phyloP scores from a whole-genome alignment of 1,139 yeast genomes.

The Candida dubliniensis region DNA sequence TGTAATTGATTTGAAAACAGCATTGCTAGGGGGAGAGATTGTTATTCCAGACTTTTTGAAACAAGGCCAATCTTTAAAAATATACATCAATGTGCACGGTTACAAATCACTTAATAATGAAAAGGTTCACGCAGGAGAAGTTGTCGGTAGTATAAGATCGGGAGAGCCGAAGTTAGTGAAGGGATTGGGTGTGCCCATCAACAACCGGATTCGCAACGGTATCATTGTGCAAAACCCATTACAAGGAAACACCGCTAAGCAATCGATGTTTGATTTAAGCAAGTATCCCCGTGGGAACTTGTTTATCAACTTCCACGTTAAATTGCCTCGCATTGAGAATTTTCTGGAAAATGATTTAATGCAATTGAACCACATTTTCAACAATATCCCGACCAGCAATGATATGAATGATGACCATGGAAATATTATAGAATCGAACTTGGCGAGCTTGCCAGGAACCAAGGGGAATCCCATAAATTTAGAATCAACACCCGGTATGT shows the following conservation, averaged over 20 bases:
- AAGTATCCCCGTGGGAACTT: conserved; percentile 37
- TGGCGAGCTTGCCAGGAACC: conserved; percentile 24
- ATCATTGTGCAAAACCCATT: conserved; percentile 18
- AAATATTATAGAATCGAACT: conserved; percentile 20
- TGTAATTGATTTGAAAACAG: conserved; percentile 51
- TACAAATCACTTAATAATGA: conserved; percentile 22
- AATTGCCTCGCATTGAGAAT: conserved; percentile 32
- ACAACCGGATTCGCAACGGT: conserved; percentile 30
- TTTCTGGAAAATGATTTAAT: conserved; percentile 27
- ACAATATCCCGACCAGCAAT: not conserved
- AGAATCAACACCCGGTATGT: conserved; percentile 5
- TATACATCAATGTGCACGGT: conserved; percentile 44
- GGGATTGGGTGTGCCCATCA: conserved; percentile 66
- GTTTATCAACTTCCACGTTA: conserved; percentile 42
- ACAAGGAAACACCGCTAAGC: conserved; percentile 18
- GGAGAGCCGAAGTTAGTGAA: conserved; percentile 48
- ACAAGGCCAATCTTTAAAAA: conserved; percentile 42
- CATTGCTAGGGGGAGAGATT: conserved; percentile 56
- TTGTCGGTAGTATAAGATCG: conserved; percentile 45
- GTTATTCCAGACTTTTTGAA: conserved; percentile 42
- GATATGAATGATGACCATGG: conserved; percentile 8
- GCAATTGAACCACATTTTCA: conserved; percentile 23
- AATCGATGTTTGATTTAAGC: conserved; percentile 20
- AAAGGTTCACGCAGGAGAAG: conserved; percentile 43
- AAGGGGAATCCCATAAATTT: conserved; percentile 8